Base-by-base conservation (phyloP, 768 basidiomycete species). In the Hysterangium stoloniferum region DNA sequence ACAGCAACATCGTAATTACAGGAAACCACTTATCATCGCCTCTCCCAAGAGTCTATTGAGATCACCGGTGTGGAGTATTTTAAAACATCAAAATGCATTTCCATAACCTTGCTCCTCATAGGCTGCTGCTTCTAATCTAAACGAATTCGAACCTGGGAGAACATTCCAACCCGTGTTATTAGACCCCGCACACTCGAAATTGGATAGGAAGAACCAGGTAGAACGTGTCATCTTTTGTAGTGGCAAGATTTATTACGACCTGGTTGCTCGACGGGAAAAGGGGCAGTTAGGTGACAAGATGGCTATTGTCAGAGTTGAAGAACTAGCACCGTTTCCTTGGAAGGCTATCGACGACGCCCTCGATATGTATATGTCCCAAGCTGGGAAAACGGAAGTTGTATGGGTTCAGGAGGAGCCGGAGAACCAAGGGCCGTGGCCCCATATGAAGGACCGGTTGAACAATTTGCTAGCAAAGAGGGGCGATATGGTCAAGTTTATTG, bases 331-430 rank as follows among this genome's bases (percentile, higher is more conserved):
- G 0, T 95, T 96, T 78, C 92, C 93, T 0, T 91, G 88, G 63
- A 51, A 61, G 0, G 67, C 68, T 20, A 66, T 93, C 0, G 60
- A 63, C 3, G 58, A 68, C 3, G 68, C 69, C 1, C 64, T 94
- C 28, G 42, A 56, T 34, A 56, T 63, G 2, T 88, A 86, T 58
- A 38, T 59, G 0, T 27, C 46, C 15, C 22, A 11, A 17, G 35
- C 25, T 6, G 35, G 27, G 24, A 73, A 66, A 0, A 55, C 58
- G 3, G 73, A 79, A 46, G 60, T 76, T 28, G 38, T 75, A 6
- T 95, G 86, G 80, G 69, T 88, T 15, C 92, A 96, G 62, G 92
- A 94, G 60, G 92, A 94, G 61, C 83, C 91, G 2, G 77, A 71
- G 61, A 95, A 96, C 61, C 91, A 94, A 64, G 92, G 92, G 1